Conservation (phyloP, 202 grass and related monocot species). For the Carex sylvatica region DNA sequence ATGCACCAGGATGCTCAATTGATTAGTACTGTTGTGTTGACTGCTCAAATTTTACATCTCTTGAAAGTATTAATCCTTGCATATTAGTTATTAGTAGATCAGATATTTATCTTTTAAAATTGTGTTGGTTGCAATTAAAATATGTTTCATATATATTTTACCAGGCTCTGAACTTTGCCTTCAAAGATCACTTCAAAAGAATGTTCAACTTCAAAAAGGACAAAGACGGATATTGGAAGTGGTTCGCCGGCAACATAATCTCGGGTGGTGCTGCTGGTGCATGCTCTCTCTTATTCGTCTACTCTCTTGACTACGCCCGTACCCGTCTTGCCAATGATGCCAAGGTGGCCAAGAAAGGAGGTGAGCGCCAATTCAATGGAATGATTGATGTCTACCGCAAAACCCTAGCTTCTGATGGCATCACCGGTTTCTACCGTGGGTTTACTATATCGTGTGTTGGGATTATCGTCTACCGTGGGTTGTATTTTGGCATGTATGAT, state of each 20-base stretch:
- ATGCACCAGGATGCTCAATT: too few relatives aligned
- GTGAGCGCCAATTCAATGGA: constrained; percentile 56
- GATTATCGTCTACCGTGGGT: constrained; percentile 56
- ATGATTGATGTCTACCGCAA: constrained; percentile 55
- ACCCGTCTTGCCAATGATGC: constrained; percentile 57
- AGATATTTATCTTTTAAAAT: too few relatives aligned
- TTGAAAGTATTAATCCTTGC: too few relatives aligned
- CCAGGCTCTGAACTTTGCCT: constrained; percentile 61
- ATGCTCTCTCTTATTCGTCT: constrained; percentile 57
- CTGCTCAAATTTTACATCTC: too few relatives aligned
- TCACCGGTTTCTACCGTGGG: constrained; percentile 51
- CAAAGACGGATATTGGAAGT: constrained; percentile 69
- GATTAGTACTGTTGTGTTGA: too few relatives aligned
- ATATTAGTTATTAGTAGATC: too few relatives aligned
- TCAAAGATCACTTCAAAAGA: constrained; percentile 60
- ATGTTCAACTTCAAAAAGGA: constrained; percentile 79
- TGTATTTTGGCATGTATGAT: constrained; percentile 66
- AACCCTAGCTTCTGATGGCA: constrained; percentile 42
- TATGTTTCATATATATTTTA: neutral
- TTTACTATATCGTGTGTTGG: constrained; percentile 65
- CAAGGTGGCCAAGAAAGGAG: constrained; percentile 57
- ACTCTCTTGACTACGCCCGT: constrained; percentile 54
- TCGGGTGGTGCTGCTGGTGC: constrained; percentile 64
- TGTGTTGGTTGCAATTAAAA: too few relatives aligned
- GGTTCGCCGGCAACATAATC: constrained; percentile 57